Conservation (phyloP, 2,329 filamentous ascomycete genomes). For the Grosmannia penicillata region DNA sequence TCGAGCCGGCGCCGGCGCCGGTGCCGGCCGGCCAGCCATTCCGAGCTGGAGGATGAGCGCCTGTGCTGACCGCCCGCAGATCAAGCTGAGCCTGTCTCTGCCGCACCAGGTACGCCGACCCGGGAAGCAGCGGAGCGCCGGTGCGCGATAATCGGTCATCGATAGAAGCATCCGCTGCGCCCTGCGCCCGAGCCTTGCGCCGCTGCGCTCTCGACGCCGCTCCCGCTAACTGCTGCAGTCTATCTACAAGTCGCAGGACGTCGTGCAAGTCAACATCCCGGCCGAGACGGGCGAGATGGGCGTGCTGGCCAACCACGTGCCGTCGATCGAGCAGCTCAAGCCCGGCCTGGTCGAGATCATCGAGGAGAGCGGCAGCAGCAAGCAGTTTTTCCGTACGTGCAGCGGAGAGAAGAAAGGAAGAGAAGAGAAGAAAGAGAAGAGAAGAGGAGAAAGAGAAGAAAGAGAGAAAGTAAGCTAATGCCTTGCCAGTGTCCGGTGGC, state of each 20-base stretch:
- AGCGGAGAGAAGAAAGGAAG: background rate
- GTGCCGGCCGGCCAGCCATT: no score
- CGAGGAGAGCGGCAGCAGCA: constrained; percentile 77
- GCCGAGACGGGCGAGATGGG: constrained; percentile 98
- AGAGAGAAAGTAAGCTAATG: background rate
- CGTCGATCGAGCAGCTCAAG: constrained; percentile 97
- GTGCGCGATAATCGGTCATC: constrained; percentile 22
- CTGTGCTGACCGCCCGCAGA: constrained; percentile 27
- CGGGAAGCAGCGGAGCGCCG: no score
- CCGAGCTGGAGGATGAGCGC: background rate
- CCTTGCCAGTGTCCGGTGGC: constrained; percentile 70
- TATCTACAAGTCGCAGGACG: constrained; percentile 52
- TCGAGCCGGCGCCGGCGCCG: background rate
- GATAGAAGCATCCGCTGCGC: no score
- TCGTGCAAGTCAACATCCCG: constrained; percentile 95
- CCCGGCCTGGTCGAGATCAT: constrained; percentile 89
- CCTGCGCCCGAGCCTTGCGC: background rate
- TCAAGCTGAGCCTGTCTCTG: constrained; percentile 95
- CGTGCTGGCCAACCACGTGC: constrained; percentile 97
- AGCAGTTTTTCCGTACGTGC: constrained; percentile 94
- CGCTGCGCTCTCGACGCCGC: background rate
- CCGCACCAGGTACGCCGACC: constrained; percentile 95
- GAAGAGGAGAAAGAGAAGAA: background rate
- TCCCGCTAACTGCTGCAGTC: constrained; percentile 36
- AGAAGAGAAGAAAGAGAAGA: background rate